Conservation (phyloP, 176 grass and related monocot species). For the Cenchrus purpureus region DNA sequence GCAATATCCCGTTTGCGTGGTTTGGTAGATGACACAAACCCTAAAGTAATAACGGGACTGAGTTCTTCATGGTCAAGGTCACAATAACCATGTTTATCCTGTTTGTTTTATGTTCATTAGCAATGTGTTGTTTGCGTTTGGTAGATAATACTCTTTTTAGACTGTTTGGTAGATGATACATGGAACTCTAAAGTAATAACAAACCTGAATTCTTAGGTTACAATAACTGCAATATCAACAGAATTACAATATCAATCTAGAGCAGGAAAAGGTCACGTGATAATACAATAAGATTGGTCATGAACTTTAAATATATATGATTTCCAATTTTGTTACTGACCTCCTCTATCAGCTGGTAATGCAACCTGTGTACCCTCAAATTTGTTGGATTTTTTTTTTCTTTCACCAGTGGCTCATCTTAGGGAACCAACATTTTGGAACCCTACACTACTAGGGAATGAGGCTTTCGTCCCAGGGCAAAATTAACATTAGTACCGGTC, state of each 20-base stretch:
- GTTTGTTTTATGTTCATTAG: not conserved
- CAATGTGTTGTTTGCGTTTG: slow-evolving; percentile 24
- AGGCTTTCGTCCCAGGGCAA: too few relatives aligned
- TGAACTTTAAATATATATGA: not conserved
- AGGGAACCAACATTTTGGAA: not conserved
- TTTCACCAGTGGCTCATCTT: not conserved
- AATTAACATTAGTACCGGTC: too few relatives aligned
- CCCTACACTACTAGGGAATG: too few relatives aligned
- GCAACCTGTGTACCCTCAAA: not conserved
- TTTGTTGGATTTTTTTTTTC: not conserved
- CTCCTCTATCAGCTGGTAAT: not conserved
- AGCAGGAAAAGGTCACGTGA: not conserved
- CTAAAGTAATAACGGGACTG: slow-evolving; percentile 17
- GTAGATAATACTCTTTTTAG: not conserved
- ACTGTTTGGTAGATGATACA: not conserved
- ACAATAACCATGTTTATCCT: slow-evolving; percentile 28
- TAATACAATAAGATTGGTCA: not conserved
- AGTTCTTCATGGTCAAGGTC: slow-evolving; percentile 45
- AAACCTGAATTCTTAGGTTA: slow-evolving; percentile 33
- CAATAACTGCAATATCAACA: slow-evolving; percentile 13
- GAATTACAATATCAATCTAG: slow-evolving; percentile 21
- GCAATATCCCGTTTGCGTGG: not conserved
- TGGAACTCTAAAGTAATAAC: slow-evolving; percentile 19
- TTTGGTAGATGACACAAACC: slow-evolving; percentile 27
- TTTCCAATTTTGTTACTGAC: not conserved